phyloP scores from a whole-genome alignment of 768 basidiomycete species.

The Macrolepiota albuminosa region DNA sequence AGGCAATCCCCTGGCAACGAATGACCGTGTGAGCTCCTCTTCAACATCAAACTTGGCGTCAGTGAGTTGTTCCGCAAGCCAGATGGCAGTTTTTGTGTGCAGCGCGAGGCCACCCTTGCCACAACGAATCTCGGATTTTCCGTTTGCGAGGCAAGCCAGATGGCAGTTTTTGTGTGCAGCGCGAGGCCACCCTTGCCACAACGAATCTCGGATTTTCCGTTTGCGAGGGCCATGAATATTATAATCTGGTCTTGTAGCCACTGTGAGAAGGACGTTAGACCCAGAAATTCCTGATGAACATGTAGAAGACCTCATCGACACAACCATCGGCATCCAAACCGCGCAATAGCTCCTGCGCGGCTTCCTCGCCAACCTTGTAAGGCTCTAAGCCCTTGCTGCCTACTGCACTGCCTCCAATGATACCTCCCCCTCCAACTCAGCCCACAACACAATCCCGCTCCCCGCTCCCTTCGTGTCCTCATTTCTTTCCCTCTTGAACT shows the following conservation, averaged over 20 bases:
- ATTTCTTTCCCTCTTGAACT: conserved; percentile 35
- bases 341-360: conserved; percentile 52
- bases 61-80: conserved; percentile 65
- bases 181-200: conserved; percentile 53
- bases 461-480: conserved; percentile 53
- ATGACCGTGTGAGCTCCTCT: conserved; percentile 41
- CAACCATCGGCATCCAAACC: conserved; percentile 64
- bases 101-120: conserved; percentile 54
- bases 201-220: conserved; percentile 54
- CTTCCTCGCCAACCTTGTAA: conserved; percentile 48
- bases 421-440: conserved; percentile 65
- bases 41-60: conserved; percentile 57
- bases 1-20: conserved; percentile 53
- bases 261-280: conserved; percentile 14
- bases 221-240: conserved; percentile 71
- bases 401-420: conserved; percentile 66
- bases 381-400: conserved; percentile 47
- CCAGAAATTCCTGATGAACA: neutral
- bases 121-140: conserved; percentile 51
- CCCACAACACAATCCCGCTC: conserved; percentile 72
- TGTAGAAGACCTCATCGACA: conserved; percentile 57
- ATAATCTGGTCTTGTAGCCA: conserved; percentile 72
- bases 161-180: too few species aligned
- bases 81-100: conserved; percentile 74
- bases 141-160: conserved; percentile 67